Evolutionary conservation across 768 basidiomycete genomes (phyloP).

Genomic region (Suillus brevipes): DNA sequence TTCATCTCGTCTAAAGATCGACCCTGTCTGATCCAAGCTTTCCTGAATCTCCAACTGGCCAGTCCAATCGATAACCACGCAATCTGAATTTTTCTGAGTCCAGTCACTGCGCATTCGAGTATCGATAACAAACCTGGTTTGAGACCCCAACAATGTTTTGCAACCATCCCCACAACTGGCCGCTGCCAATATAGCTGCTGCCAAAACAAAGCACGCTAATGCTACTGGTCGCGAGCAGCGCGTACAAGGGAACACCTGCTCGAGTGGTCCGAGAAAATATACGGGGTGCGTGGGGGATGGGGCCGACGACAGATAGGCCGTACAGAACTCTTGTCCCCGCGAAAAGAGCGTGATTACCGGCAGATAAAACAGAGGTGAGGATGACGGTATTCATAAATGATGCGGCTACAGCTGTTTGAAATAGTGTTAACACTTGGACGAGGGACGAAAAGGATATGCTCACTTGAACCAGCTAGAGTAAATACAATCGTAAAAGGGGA

Average conservation of each 20-base stretch:
- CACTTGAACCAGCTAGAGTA: conserved; percentile 70
- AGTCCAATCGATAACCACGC: conserved; percentile 88
- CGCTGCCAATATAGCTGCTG: conserved; percentile 75
- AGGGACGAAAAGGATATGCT: conserved; percentile 19
- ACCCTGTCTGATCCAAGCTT: conserved; percentile 76
- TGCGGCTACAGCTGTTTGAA: conserved; percentile 56
- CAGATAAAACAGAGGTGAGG: conserved; percentile 81
- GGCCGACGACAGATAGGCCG: conserved; percentile 56
- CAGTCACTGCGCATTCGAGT: neutral
- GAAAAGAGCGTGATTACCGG: conserved; percentile 85
- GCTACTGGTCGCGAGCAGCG: conserved; percentile 72
- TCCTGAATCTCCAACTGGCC: conserved; percentile 78
- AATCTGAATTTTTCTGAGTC: conserved; percentile 46
- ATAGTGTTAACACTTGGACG: neutral
- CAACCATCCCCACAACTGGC: conserved; percentile 78
- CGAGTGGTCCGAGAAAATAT: conserved; percentile 69
- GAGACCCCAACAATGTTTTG: conserved; percentile 89
- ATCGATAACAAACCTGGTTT: conserved; percentile 58
- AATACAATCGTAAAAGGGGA: conserved; percentile 92
- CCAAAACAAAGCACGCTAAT: conserved; percentile 75
- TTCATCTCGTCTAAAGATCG: conserved; percentile 69
- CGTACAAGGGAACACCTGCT: conserved; percentile 68
- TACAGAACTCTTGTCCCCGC: conserved; percentile 83
- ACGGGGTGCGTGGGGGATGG: conserved; percentile 64
- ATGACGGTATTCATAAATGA: conserved; percentile 88